Evolutionary conservation across 345 rosid species (phyloP).

Genomic region (Hirschfeldia incana): DNA sequence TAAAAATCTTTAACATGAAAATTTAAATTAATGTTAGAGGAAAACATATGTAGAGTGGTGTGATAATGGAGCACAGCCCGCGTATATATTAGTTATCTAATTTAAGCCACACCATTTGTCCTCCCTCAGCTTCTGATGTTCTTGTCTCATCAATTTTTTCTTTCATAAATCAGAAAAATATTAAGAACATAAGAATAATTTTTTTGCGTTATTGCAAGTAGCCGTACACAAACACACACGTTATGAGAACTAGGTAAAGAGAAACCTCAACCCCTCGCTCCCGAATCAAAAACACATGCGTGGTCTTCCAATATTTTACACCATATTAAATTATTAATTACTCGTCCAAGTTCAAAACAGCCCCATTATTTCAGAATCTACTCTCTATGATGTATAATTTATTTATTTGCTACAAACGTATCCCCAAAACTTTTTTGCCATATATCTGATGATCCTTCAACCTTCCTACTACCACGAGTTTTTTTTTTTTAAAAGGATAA

Average conservation of each 20-base stretch:
- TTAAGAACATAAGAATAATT: background rate
- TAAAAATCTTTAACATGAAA: background rate
- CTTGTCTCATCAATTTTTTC: constrained; percentile 25
- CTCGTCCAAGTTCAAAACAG: background rate
- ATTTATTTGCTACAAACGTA: too few relatives aligned
- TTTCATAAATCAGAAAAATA: constrained; percentile 1
- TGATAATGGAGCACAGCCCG: background rate
- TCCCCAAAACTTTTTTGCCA: too few relatives aligned
- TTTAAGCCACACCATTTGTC: constrained; percentile 34
- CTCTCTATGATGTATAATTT: too few relatives aligned
- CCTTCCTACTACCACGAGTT: too few relatives aligned
- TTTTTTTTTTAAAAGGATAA: too few relatives aligned
- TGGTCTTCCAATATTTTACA: background rate
- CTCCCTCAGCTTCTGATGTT: constrained; percentile 11
- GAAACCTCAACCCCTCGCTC: background rate
- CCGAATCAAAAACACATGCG: background rate
- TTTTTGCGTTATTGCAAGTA: constrained; percentile 28
- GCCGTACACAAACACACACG: constrained; percentile 28
- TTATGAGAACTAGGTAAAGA: background rate
- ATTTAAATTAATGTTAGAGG: background rate
- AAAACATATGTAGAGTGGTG: background rate
- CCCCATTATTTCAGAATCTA: too few relatives aligned
- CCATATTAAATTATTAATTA: background rate
- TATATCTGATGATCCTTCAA: too few relatives aligned
- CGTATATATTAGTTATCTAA: constrained; percentile 32